These are phyloP conservation scores for Conidiobolus coronatus DNA, from an alignment of 371 early-diverging fungal species.

Conservation along the genomic window DNA sequence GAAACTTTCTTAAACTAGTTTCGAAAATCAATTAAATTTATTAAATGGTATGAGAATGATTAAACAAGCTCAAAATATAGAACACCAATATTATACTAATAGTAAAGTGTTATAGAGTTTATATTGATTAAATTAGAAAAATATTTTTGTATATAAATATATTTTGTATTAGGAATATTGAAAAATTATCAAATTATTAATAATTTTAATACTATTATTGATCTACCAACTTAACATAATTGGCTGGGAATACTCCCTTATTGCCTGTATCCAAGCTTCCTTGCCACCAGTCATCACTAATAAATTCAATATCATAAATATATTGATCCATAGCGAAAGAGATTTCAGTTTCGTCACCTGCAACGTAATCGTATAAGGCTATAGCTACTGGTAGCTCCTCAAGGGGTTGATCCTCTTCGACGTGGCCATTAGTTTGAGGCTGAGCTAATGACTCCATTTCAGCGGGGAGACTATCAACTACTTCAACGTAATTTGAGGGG, in stretches of 20 bases:
- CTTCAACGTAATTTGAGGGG: slow-evolving; percentile 58
- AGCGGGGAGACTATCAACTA: slow-evolving; percentile 8
- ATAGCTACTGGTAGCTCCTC: slow-evolving; percentile 13
- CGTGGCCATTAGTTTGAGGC: background rate
- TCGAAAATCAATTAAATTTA: too few relatives aligned
- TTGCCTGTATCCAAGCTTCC: slow-evolving; percentile 28
- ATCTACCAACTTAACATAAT: slow-evolving; percentile 3
- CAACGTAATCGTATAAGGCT: slow-evolving; percentile 66
- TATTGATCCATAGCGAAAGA: slow-evolving; percentile 48
- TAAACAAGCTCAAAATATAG: too few relatives aligned
- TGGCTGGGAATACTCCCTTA: slow-evolving; percentile 58
- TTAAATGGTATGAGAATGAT: too few relatives aligned
- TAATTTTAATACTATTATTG: too few relatives aligned
- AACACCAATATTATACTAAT: too few relatives aligned
- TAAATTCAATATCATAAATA: slow-evolving; percentile 54
- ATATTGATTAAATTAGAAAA: too few relatives aligned
- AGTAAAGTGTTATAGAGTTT: too few relatives aligned
- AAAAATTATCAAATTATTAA: too few relatives aligned
- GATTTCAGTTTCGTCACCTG: slow-evolving; percentile 74
- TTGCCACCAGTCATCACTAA: slow-evolving; percentile 86
- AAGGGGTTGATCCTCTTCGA: background rate
- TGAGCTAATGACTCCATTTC: background rate
- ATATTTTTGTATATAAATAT: too few relatives aligned
- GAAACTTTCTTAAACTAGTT: too few relatives aligned
- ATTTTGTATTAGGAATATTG: too few relatives aligned